A percentile compares a stretch with the other conserved stretches of the same genome.
phyloP scores from a whole-genome alignment of 2,329 filamentous ascomycete genomes.

The Fusarium cyanostomum region DNA sequence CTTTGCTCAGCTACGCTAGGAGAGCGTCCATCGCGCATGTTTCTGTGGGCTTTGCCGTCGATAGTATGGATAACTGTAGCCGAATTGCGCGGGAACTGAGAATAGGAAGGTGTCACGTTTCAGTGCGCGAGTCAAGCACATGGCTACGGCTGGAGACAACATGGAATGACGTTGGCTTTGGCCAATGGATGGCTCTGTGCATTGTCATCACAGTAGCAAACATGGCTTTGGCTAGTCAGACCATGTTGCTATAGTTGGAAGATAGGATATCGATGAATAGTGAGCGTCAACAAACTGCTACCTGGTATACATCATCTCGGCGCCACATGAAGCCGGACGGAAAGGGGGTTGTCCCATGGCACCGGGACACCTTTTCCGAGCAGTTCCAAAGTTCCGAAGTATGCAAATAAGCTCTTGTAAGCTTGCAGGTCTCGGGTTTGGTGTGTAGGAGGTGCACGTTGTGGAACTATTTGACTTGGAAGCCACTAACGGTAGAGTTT shows the following conservation, averaged over 20 bases:
- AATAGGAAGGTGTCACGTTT: conserved; percentile 19
- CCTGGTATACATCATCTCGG: too few species aligned
- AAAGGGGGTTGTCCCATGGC: too few species aligned
- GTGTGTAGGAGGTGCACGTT: not conserved
- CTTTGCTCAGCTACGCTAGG: conserved; percentile 1
- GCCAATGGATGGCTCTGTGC: not conserved
- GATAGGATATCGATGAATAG: too few species aligned
- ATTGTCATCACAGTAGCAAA: conserved; percentile 16
- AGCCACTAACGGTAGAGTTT: conserved; percentile 14
- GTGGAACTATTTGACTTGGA: conserved; percentile 1
- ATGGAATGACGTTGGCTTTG: not conserved
- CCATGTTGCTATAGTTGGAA: conserved; percentile 14
- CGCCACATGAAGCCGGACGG: too few species aligned
- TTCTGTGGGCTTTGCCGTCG: not conserved
- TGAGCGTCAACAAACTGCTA: too few species aligned
- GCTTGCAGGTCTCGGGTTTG: conserved; percentile 2
- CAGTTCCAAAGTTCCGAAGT: too few species aligned
- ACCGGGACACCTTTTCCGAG: too few species aligned
- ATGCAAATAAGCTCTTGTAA: not conserved
- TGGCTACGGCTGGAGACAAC: not conserved
- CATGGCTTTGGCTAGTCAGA: conserved; percentile 9
- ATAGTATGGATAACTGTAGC: not conserved
- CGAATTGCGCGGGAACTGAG: conserved; percentile 23
- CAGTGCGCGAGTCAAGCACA: conserved; percentile 24
- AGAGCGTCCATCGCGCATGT: too few species aligned